These are phyloP conservation scores for Pseudocercospora musae DNA, from an alignment of 2,329 filamentous ascomycete species.

Conservation along the genomic window DNA sequence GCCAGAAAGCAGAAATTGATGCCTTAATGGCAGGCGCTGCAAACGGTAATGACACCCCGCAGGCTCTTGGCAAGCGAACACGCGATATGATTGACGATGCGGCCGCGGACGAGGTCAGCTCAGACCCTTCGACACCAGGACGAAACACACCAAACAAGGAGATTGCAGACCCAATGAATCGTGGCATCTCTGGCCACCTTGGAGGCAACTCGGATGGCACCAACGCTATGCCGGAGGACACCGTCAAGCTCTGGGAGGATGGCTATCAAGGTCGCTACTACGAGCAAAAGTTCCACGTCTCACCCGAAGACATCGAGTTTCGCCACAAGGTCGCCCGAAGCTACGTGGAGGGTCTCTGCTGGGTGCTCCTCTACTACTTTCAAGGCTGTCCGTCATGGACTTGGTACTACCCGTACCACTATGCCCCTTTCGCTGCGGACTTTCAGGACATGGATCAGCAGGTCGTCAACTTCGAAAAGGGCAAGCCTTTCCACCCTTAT, in stretches of 20 bases:
- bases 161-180: constrained; percentile 28
- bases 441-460: constrained; percentile 81
- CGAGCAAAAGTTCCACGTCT: constrained; percentile 88
- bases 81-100: constrained; percentile 64
- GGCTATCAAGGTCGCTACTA: constrained; percentile 96
- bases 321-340: constrained; percentile 81
- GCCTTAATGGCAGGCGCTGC: constrained; percentile 32
- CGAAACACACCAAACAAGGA: constrained; percentile 52
- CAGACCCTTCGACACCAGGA: constrained; percentile 51
- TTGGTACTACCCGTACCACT: constrained; percentile 99
- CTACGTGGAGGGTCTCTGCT: constrained; percentile 93
- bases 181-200: constrained; percentile 32
- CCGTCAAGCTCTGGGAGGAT: constrained; percentile 87
- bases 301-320: constrained; percentile 77
- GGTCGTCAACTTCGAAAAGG: constrained; percentile 77
- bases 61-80: constrained; percentile 71
- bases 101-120: constrained; percentile 35
- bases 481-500: constrained; percentile 82
- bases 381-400: constrained; percentile 98
- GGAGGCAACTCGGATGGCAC: constrained; percentile 46
- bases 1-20: constrained; percentile 31
- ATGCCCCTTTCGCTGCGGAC: constrained; percentile 94
- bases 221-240: constrained; percentile 70
- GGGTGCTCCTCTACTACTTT: constrained; percentile 96
- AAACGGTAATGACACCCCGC: constrained; percentile 42